These are phyloP conservation scores for Ganoderma meredithae DNA, from an alignment of 1,284 basidiomycete species.

Conservation along the genomic window DNA sequence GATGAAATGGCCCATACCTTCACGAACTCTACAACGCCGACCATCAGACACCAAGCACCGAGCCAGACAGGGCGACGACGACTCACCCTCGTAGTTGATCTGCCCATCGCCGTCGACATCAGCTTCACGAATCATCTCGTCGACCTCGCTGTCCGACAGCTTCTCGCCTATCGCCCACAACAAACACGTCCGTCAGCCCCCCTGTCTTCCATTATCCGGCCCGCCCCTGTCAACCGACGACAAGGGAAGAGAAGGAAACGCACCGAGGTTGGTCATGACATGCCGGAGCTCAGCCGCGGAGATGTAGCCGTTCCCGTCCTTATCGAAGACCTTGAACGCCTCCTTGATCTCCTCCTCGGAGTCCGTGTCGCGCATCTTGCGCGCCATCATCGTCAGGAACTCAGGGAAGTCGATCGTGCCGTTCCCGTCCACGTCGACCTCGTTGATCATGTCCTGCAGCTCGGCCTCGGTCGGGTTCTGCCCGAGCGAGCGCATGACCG, in stretches of 20 bases:
- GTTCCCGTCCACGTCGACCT: slow-evolving; percentile 82
- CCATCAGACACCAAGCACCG: not conserved
- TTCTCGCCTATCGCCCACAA: slow-evolving; percentile 74
- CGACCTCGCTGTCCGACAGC: slow-evolving; percentile 91
- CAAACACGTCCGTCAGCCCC: slow-evolving; percentile 17
- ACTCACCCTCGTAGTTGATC: slow-evolving; percentile 84
- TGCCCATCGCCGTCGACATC: slow-evolving; percentile 95
- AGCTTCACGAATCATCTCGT: slow-evolving; percentile 99
- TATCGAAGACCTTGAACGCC: slow-evolving; percentile 88
- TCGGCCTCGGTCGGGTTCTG: slow-evolving; percentile 98
- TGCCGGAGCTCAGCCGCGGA: slow-evolving; percentile 85
- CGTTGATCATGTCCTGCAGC: slow-evolving; percentile 97
- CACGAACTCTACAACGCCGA: slow-evolving; percentile 62
- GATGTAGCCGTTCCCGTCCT: slow-evolving; percentile 85
- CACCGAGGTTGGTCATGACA: slow-evolving; percentile 93
- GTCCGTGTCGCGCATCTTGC: slow-evolving; percentile 95
- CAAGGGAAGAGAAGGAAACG: slow-evolving; percentile 40
- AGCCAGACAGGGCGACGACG: not conserved
- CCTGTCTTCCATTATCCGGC: not conserved
- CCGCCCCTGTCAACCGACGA: not conserved
- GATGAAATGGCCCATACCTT: slow-evolving; percentile 53
- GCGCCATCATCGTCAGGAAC: slow-evolving; percentile 96
- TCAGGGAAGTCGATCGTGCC: slow-evolving; percentile 97
- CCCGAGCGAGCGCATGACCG: slow-evolving; percentile 96
- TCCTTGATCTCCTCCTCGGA: slow-evolving; percentile 80